Evolutionary conservation across 441 rosid genomes (phyloP), one percentile per base, ranked within the genome.

Genomic region (Croton setiger): DNA sequence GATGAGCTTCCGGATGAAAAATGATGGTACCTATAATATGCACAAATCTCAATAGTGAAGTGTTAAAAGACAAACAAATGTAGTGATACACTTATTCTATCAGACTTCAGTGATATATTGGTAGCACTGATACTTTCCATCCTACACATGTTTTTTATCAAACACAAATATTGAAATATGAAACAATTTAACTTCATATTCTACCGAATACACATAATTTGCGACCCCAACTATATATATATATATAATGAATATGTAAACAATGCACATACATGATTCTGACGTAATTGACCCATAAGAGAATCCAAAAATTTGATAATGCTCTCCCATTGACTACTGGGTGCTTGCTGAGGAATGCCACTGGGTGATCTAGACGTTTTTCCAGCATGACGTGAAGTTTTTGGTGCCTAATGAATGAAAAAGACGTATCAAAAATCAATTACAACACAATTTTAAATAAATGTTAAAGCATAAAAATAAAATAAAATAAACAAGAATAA

Each of bases 251-350:
- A 31, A 36, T 20, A 3, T 49, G 13, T 63, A 44, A 72, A 63
- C 71, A 37, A 33, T 68, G 69, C 45, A 70, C 99, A 61, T 90
- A 95, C 99, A 75, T 90, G 86, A 86, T 95, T 95, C 60, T 84
- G 86, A 44, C 83, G 89, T 67, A 95, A 83, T 71, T 86, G 85
- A 60, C 74, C 81, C 93, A 92, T 78, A 39, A 95, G 92, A 74
- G 93, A 88, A 81, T 95, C 93, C 97, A 95, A 80, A 87, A 95
- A 95, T 67, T 82, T 86, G 73, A 89, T 87, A 80, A 95, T 95
- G 81, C 84, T 83, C 67, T 92, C 97, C 99, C 99, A 95, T 53
- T 88, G 97, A 81, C 83, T 90, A 80, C 69, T 78, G n/a, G 82
- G 76, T 74, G 84, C 72, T 69, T 85, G 98, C 78, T 83, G 97